Evolutionary conservation across 1,284 basidiomycete species (phyloP), one percentile per base, ranked within the genome.

Genomic region (Abortiporus biennis): DNA sequence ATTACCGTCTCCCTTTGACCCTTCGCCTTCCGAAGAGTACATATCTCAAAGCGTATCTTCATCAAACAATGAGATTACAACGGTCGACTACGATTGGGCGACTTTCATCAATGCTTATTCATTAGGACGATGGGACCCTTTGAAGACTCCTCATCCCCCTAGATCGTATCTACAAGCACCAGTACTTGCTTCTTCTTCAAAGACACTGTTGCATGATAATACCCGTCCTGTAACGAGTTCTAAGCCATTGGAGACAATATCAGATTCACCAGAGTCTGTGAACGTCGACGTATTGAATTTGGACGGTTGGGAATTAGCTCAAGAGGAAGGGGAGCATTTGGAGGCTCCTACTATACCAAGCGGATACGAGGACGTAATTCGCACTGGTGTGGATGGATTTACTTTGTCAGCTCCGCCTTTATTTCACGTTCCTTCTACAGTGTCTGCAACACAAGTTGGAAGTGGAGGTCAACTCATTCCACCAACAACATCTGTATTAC

Each of bases 41-140:
- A 39, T 53, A 25, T 33, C 55, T n/a, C 49, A 54, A 19, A 43
- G 43, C 20, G 48, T 56, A 33, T 45, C 54, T 4, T 39, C 47
- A 13, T 49, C 47, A 32, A 47, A 55, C 12, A 45, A 52, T 13
- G 40, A 33, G 34, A 53, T 50, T 40, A 34, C 52, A 27, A 56
- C 61, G 30, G 57, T 64, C 9, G 74, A 74, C 37, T 75, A 74
- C 51, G 81, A 86, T 54, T 92, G 89, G 89, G 69, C 72, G 15
- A 78, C 79, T 0, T 92, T 92, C 59, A 76, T 87, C 44, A 64
- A 71, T 30, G 80, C 85, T 0, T 92, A 92, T 57, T 78, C 86
- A 0, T 59, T 72, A 21, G 89, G 89, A 9, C 71, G 78, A 46
- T 93, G 90, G 83, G 86, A 90, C 57, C 87, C 90, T 1, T 77